Evolutionary conservation across 495 filamentous ascomycete species (phyloP).

Genomic region (Recurvomyces mirabilis): DNA sequence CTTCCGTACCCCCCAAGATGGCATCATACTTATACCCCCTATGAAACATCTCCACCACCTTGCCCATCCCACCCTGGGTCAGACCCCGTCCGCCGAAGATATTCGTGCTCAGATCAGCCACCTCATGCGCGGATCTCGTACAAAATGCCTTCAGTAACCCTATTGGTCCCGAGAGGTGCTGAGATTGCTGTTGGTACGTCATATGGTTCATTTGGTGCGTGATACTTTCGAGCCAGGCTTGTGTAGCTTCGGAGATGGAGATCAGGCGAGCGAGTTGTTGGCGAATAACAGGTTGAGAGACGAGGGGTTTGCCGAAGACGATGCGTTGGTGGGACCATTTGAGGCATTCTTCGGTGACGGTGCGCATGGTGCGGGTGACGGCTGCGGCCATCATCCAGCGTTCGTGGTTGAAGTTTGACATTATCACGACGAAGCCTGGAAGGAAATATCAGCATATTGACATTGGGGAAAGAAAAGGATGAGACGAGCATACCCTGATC

Average conservation of each 20-base stretch:
- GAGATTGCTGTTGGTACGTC: conserved; percentile 67
- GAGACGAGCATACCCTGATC: conserved; percentile 85
- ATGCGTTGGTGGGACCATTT: conserved; percentile 84
- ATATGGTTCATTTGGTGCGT: conserved; percentile 84
- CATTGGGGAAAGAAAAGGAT: conserved; percentile 74
- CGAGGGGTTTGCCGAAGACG: conserved; percentile 72
- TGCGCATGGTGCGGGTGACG: conserved; percentile 52
- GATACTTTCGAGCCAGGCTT: conserved; percentile 76
- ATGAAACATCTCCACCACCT: conserved; percentile 69
- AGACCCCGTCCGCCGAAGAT: conserved; percentile 77
- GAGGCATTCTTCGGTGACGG: conserved; percentile 71
- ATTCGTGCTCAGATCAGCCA: conserved; percentile 72
- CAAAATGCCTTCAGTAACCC: conserved; percentile 69
- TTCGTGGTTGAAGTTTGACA: conserved; percentile 77
- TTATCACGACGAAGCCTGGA: too few relatives aligned
- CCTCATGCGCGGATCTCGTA: conserved; percentile 67
- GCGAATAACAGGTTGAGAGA: conserved; percentile 76
- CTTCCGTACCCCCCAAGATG: conserved; percentile 75
- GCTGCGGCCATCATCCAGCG: conserved; percentile 39
- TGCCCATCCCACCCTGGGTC: conserved; percentile 75
- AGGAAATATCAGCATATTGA: neutral
- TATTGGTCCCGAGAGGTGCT: conserved; percentile 67
- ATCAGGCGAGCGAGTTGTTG: conserved; percentile 89
- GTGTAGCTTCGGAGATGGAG: conserved; percentile 64
- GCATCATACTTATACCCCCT: conserved; percentile 83